phyloP scores from a whole-genome alignment of 2,329 filamentous ascomycete genomes.

The Xylariaceae sp. region DNA sequence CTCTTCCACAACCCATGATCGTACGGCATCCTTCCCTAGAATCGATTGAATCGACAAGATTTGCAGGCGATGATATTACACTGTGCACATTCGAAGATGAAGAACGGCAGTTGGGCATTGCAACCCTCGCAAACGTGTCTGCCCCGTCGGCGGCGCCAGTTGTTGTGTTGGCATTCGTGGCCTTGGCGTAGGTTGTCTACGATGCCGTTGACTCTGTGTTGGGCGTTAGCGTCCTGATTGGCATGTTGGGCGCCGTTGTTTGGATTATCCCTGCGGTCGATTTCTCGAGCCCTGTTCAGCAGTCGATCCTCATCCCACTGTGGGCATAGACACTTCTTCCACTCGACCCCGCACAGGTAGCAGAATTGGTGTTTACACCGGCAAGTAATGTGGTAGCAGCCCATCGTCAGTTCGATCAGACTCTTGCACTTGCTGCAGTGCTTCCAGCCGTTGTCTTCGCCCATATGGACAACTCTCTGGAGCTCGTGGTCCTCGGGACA shows the following conservation, averaged over 20 bases:
- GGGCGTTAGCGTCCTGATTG: not conserved
- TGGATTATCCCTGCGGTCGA: not conserved
- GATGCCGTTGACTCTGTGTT: conserved; percentile 1
- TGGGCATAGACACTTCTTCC: conserved; percentile 38
- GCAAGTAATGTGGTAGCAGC: conserved; percentile 54
- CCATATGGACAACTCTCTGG: conserved; percentile 40
- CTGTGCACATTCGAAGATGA: conserved; percentile 45
- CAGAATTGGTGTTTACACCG: conserved; percentile 21
- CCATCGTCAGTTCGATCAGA: conserved; percentile 47
- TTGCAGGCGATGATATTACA: conserved; percentile 46
- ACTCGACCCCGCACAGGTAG: conserved; percentile 12
- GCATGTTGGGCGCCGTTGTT: not conserved
- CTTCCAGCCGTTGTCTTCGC: conserved; percentile 47
- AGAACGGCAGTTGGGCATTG: conserved; percentile 32
- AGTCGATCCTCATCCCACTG: conserved; percentile 25
- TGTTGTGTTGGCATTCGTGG: conserved; percentile 19
- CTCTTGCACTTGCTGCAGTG: conserved; percentile 44
- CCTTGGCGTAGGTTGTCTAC: conserved; percentile 9
- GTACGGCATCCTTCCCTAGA: too few relatives aligned
- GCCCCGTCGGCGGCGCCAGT: conserved; percentile 25
- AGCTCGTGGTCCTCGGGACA: conserved; percentile 45
- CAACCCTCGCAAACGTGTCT: conserved; percentile 23
- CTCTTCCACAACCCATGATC: too few relatives aligned
- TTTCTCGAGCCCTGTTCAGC: conserved; percentile 5
- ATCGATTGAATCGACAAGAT: conserved; percentile 44